Base-by-base conservation (phyloP, 164 flowering plant species). In the Amborella trichopoda region DNA sequence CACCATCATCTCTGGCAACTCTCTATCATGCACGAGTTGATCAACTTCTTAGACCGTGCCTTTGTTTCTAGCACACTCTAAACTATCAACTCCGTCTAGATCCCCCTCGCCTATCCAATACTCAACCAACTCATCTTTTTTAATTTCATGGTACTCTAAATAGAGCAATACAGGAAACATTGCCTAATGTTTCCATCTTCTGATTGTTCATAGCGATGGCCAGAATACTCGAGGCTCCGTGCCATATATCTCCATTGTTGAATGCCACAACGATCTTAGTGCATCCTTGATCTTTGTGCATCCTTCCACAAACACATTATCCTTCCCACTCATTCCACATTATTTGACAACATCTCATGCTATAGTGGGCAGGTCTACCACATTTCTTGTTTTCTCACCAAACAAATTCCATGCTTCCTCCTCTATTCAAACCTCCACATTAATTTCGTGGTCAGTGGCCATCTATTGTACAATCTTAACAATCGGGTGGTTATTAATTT, bases 391-490 rank as follows among this genome's bases (percentile, higher is more conserved):
- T 9, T 55, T 28, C 28, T 20, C 37, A 26, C 11, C 22, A 28
- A 55, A 47, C 12, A 55, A 23, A 5, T 39, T 19, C 52, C 52
- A 47, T 46, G 46, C 59, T 3, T 48, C 47, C 3, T 22, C 27
- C 39, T 18, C 27, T 3, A 13, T 6, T 40, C 39, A 13, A 23
- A 24, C 20, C 5, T 47, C 40, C 2, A 55, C 40, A 23, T 28
- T 48, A 17, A 55, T 18, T n/a, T 14, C 28, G 12, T 12, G 27
- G 11, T 55, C n/a, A 22, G 40, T 13, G 23, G 21, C 30, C 59
- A 55, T 47, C 28, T 17, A 17, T 24, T 33, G 42, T 47, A 55
- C 12, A 55, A 45, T 6, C 28, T 28, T 10, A 45, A 36, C 3
- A 5, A n/a, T 10, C 58, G 43, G 22, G 51, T 55, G 10, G 46